Percentiles rank a stretch among this genome's conserved stretches.
Conservation (phyloP, 78 protist genomes). For the slime mould (Dictyostelium discoideum) region DNA sequence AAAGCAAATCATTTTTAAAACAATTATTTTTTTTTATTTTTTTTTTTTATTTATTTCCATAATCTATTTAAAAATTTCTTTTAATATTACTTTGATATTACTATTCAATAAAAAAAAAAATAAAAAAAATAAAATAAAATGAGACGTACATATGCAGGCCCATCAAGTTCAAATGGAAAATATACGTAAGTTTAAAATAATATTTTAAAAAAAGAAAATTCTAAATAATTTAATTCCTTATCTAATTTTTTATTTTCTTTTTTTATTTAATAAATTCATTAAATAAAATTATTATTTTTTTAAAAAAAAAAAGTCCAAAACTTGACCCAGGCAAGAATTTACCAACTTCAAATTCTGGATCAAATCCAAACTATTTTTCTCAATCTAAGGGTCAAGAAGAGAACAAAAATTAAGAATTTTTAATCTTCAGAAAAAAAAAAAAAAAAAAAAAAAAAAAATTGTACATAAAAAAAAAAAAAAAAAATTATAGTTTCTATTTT, state of each 20-base stretch:
- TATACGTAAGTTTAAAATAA: background rate
- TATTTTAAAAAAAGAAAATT: background rate
- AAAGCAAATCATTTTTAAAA: too few species aligned
- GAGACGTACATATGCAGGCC: background rate
- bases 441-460: background rate
- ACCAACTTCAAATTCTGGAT: background rate
- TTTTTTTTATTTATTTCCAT: too few species aligned
- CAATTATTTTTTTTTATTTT: too few species aligned
- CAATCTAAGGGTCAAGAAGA: background rate
- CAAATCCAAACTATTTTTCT: background rate
- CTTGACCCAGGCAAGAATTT: background rate
- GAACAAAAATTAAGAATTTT: background rate
- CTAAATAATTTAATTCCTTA: background rate
- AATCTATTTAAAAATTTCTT: too few species aligned
- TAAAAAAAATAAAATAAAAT: background rate
- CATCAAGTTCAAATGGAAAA: background rate
- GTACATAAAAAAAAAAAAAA: background rate
- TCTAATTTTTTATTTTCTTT: background rate
- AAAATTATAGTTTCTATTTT: background rate
- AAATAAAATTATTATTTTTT: too few species aligned
- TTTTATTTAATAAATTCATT: background rate
- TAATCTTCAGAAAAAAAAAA: background rate
- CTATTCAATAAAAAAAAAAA: too few species aligned
- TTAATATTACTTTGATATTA: too few species aligned
- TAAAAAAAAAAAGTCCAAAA: background rate